These are phyloP conservation scores for Luvunga scandens DNA, from an alignment of 345 rosid species.

Conservation along the genomic window DNA sequence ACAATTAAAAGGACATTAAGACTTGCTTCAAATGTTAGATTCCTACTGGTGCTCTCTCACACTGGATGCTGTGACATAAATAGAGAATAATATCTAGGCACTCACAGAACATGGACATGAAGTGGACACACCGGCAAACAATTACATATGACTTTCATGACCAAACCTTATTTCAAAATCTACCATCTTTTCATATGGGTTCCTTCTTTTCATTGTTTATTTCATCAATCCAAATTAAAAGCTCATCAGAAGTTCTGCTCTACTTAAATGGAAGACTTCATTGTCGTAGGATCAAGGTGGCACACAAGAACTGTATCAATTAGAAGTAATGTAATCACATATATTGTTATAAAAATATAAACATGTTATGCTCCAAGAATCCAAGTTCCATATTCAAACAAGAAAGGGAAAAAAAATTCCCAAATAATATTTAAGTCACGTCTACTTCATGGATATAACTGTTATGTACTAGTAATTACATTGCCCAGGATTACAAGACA, in stretches of 20 bases:
- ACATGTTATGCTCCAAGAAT: neutral
- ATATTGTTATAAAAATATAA: neutral
- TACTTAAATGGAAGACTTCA: neutral
- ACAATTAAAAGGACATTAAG: too few relatives aligned
- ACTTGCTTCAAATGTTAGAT: neutral
- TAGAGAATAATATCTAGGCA: neutral
- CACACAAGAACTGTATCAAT: neutral
- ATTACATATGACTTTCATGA: neutral
- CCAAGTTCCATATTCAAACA: neutral
- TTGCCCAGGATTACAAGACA: neutral
- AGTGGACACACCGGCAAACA: neutral
- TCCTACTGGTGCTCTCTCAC: neutral
- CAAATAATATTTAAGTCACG: neutral
- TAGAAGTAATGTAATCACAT: neutral
- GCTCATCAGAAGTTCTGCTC: neutral
- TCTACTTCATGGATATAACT: neutral
- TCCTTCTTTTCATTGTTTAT: too few relatives aligned
- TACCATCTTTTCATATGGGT: neutral
- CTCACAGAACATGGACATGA: neutral
- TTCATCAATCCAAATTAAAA: neutral
- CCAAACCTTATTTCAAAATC: neutral
- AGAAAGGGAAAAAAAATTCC: neutral
- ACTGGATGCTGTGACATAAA: too few relatives aligned
- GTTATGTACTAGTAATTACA: neutral
- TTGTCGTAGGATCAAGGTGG: neutral